Evolutionary conservation across 495 filamentous ascomycete genomes (phyloP).

Genomic region (Letharia lupina): DNA sequence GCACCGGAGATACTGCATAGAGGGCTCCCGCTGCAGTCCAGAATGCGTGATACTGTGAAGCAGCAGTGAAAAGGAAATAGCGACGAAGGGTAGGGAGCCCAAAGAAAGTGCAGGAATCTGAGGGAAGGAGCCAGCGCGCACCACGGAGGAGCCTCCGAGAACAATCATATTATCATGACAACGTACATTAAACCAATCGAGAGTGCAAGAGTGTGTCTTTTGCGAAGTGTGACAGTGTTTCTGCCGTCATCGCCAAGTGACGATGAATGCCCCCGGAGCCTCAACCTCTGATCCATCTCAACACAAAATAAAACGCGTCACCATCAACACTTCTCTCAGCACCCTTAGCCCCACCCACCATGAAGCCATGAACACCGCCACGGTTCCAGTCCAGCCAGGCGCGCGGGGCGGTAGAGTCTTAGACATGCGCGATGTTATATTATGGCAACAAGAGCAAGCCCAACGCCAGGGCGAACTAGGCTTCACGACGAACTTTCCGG

Average conservation of each 20-base stretch:
- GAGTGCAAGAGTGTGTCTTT: neutral
- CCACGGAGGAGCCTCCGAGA: neutral
- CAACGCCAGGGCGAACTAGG: constrained; percentile 3
- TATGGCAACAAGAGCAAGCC: constrained; percentile 11
- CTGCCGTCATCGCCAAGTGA: neutral
- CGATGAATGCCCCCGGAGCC: neutral
- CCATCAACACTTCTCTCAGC: neutral
- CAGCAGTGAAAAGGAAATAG: neutral
- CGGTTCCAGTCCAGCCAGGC: neutral
- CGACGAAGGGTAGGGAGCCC: neutral
- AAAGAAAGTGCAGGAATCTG: neutral
- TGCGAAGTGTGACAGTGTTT: neutral
- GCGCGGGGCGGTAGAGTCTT: neutral
- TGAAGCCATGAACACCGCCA: neutral
- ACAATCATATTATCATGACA: too few species aligned
- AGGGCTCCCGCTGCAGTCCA: neutral
- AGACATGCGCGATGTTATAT: neutral
- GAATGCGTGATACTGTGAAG: neutral
- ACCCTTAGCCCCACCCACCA: neutral
- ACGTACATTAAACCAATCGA: neutral
- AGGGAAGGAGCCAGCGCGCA: neutral
- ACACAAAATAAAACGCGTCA: neutral
- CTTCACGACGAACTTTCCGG: constrained; percentile 6
- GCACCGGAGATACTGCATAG: neutral
- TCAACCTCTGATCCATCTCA: neutral